A percentile compares a stretch with the other conserved stretches of the same genome.
These are phyloP conservation scores for Gigaspora rosea DNA, from an alignment of 192 early-diverging fungal species.

Conservation along the genomic window DNA sequence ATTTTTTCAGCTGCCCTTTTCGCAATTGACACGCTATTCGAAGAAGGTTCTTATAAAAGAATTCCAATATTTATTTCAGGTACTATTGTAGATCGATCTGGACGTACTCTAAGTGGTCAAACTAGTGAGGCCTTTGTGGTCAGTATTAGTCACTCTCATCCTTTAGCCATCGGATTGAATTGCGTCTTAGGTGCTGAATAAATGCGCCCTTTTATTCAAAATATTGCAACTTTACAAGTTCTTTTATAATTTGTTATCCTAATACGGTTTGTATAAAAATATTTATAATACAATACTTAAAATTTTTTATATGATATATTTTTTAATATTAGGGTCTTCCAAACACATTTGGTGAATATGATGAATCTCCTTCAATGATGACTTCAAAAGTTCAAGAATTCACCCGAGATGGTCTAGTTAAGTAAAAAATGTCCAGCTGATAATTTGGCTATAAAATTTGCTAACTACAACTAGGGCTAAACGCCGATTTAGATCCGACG, in stretches of 20 bases:
- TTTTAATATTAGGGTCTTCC: conserved; percentile 77
- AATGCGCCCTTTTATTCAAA: conserved; percentile 95
- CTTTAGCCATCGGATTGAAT: conserved; percentile 90
- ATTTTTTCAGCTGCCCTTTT: conserved; percentile 75
- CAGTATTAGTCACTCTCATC: conserved; percentile 76
- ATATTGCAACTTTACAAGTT: conserved; percentile 80
- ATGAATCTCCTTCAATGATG: conserved; percentile 87
- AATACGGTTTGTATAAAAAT: conserved; percentile 71
- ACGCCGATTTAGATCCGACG: too few species aligned
- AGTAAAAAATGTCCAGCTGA: too few species aligned
- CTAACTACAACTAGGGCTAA: too few species aligned
- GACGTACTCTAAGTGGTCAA: conserved; percentile 94
- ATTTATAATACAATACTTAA: background rate
- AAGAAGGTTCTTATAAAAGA: conserved; percentile 68
- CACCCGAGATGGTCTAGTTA: conserved; percentile 90
- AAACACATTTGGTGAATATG: conserved; percentile 97
- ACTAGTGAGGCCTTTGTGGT: conserved; percentile 95
- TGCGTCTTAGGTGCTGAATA: conserved; percentile 86
- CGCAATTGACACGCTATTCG: conserved; percentile 86
- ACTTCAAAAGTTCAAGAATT: conserved; percentile 81
- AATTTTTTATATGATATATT: background rate
- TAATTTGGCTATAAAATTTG: too few species aligned
- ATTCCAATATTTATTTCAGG: conserved; percentile 79
- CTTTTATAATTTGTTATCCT: conserved; percentile 91
- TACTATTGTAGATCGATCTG: conserved; percentile 96